These are phyloP conservation scores for Candida silvicultrix DNA, from an alignment of 805 yeast genomes.

Conservation along the genomic window DNA sequence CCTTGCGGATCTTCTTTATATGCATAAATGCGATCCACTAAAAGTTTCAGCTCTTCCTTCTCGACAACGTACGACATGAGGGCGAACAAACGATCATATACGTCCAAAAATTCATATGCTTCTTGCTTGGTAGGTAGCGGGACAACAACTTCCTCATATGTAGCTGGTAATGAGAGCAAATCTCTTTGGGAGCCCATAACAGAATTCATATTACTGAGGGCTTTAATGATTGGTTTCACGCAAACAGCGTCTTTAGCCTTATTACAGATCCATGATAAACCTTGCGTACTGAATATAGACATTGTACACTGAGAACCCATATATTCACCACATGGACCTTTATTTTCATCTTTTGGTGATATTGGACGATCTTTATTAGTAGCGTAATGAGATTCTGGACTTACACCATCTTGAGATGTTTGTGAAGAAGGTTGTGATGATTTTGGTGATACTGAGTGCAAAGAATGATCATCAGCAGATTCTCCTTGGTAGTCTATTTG, in stretches of 20 bases:
- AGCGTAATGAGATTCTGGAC: neutral
- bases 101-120: neutral
- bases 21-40: neutral
- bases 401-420: neutral
- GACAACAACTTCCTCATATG: neutral
- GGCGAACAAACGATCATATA: neutral
- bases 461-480: neutral
- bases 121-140: neutral
- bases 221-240: neutral
- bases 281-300: conserved; percentile 29
- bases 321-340: neutral
- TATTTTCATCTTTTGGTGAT: neutral
- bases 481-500: neutral
- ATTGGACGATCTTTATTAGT: neutral
- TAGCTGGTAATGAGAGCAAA: neutral
- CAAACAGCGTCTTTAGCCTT: neutral
- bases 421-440: neutral
- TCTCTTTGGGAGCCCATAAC: neutral
- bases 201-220: neutral
- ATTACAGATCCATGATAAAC: conserved; percentile 28
- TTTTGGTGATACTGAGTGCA: neutral
- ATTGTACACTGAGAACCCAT: conserved; percentile 6
- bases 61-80: neutral
- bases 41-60: conserved; percentile 2
- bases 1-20: neutral